These are phyloP conservation scores for Penicillium hordei DNA, from an alignment of 2,329 filamentous ascomycete genomes.

Conservation along the genomic window DNA sequence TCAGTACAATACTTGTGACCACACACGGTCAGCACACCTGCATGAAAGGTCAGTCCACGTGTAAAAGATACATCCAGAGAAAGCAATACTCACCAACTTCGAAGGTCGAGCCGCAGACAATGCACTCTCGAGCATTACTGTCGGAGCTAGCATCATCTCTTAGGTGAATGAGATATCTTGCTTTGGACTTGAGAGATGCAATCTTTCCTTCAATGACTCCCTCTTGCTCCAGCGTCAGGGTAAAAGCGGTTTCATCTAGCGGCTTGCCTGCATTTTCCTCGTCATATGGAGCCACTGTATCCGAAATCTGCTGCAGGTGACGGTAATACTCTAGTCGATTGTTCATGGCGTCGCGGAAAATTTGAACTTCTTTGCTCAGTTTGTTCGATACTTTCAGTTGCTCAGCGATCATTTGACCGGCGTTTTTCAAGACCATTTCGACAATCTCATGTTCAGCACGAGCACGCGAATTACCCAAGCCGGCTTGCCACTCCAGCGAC, in stretches of 20 bases:
- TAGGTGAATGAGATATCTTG: conserved; percentile 69
- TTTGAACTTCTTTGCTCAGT: conserved; percentile 66
- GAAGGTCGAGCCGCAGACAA: conserved; percentile 80
- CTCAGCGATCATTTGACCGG: conserved; percentile 54
- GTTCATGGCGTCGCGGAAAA: conserved; percentile 79
- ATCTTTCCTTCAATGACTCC: conserved; percentile 58
- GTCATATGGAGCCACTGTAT: conserved; percentile 75
- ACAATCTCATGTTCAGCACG: conserved; percentile 65
- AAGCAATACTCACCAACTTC: conserved; percentile 67
- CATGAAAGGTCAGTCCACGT: conserved; percentile 6
- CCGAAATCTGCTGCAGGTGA: conserved; percentile 86
- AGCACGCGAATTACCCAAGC: conserved; percentile 56
- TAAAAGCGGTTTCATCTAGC: conserved; percentile 53
- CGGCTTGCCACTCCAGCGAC: conserved; percentile 59
- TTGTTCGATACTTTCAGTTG: conserved; percentile 54
- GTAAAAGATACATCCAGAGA: not conserved
- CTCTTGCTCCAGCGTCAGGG: conserved; percentile 48
- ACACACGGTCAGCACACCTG: conserved; percentile 66
- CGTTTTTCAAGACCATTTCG: conserved; percentile 60
- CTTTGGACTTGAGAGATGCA: conserved; percentile 66
- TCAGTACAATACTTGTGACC: conserved; percentile 91
- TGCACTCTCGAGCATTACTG: conserved; percentile 66
- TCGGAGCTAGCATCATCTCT: conserved; percentile 62
- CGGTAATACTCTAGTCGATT: conserved; percentile 83
- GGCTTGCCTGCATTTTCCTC: conserved; percentile 57